These are phyloP conservation scores for Ceriops tagal DNA, from an alignment of 345 rosid genomes.

Conservation along the genomic window DNA sequence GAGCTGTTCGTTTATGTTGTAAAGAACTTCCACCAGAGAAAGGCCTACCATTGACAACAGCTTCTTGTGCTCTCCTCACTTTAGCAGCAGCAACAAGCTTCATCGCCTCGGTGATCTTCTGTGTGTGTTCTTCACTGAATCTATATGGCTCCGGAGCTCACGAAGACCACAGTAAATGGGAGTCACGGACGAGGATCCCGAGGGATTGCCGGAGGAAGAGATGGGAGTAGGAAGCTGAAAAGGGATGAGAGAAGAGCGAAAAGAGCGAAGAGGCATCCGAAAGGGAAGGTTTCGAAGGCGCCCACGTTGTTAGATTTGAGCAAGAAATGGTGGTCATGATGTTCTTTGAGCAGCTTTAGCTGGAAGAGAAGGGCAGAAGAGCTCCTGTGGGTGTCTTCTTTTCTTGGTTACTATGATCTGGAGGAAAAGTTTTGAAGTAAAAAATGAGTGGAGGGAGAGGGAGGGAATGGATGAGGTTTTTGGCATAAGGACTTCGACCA, in stretches of 20 bases:
- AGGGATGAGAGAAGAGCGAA: conserved; percentile 59
- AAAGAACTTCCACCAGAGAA: conserved; percentile 92
- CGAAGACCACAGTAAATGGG: conserved; percentile 73
- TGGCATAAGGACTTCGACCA: conserved; percentile 62
- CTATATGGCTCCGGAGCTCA: conserved; percentile 70
- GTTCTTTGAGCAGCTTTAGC: conserved; percentile 5
- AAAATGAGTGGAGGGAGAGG: conserved; percentile 54
- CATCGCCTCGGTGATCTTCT: conserved; percentile 98
- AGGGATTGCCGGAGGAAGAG: conserved; percentile 26
- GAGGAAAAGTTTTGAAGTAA: conserved; percentile 23
- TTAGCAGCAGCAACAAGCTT: conserved; percentile 95
- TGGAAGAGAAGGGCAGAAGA: conserved; percentile 12
- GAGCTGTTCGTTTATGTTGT: conserved; percentile 91
- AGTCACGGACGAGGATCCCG: conserved; percentile 49
- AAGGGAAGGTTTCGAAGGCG: conserved; percentile 67
- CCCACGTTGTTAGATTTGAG: conserved; percentile 78
- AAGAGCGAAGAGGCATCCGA: conserved; percentile 71
- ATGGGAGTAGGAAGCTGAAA: conserved; percentile 48
- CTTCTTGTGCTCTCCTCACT: conserved; percentile 96
- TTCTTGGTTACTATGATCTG: conserved; percentile 16
- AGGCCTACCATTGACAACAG: conserved; percentile 82
- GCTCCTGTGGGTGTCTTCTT: conserved; percentile 25
- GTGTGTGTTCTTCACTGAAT: conserved; percentile 82
- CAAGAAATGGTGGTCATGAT: conserved; percentile 52
- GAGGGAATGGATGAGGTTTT: conserved; percentile 58